phyloP scores from a whole-genome alignment of 2,329 filamentous ascomycete genomes.

The Epichloe amarillans region DNA sequence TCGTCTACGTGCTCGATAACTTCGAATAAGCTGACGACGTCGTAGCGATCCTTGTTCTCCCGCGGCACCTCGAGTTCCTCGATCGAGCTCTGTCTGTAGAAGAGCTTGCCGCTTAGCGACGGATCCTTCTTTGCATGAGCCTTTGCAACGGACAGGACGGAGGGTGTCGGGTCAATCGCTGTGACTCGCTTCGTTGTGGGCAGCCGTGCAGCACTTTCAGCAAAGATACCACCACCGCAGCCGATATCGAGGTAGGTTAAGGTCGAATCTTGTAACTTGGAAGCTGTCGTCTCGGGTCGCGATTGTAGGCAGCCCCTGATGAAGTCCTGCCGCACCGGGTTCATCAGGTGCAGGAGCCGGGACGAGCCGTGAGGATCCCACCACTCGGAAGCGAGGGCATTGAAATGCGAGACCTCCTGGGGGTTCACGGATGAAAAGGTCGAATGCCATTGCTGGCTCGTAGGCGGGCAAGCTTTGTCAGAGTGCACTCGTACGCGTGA shows the following conservation, averaged over 20 bases:
- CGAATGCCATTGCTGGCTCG: constrained; percentile 10
- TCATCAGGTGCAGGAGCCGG: constrained; percentile 91
- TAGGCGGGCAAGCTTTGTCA: not conserved
- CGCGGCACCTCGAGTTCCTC: constrained; percentile 46
- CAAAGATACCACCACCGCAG: constrained; percentile 93
- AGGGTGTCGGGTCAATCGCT: constrained; percentile 65
- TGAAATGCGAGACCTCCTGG: constrained; percentile 88
- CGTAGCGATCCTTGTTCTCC: constrained; percentile 39
- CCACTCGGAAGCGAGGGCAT: constrained; percentile 83
- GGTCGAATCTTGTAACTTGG: constrained; percentile 13
- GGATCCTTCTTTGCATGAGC: constrained; percentile 67
- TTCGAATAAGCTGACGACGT: constrained; percentile 82
- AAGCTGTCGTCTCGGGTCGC: constrained; percentile 26
- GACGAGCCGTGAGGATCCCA: constrained; percentile 94
- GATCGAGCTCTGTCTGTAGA: constrained; percentile 64
- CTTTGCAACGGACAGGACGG: constrained; percentile 62
- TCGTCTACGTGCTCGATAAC: constrained; percentile 85
- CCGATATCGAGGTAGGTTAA: constrained; percentile 79
- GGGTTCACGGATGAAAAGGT: constrained; percentile 63
- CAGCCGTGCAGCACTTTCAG: constrained; percentile 68
- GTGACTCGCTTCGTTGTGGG: constrained; percentile 49
- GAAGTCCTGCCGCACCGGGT: constrained; percentile 89
- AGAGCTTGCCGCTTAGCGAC: constrained; percentile 45
- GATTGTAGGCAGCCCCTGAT: constrained; percentile 57
- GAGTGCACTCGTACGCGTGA: not conserved